These are phyloP conservation scores for Setaria italica DNA, from an alignment of 202 grass and related monocot genomes.

Conservation along the genomic window DNA sequence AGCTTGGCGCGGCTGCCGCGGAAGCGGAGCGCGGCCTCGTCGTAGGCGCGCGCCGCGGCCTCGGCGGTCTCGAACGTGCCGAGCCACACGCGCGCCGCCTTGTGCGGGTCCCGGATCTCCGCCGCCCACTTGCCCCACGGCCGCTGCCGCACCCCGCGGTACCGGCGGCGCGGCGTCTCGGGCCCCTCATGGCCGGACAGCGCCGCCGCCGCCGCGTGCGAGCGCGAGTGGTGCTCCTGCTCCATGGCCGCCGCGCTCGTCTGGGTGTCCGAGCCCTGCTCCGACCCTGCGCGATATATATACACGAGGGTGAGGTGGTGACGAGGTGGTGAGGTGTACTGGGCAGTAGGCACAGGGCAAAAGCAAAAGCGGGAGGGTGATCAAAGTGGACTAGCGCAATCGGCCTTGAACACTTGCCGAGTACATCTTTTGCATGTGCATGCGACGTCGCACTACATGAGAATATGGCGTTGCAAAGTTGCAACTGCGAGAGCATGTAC, in stretches of 20 bases:
- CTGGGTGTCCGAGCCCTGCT: conserved; percentile 51
- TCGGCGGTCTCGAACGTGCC: conserved; percentile 97
- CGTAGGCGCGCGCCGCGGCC: conserved; percentile 90
- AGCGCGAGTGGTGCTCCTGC: conserved; percentile 43
- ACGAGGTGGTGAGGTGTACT: not conserved
- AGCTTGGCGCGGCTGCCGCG: conserved; percentile 96
- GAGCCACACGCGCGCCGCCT: conserved; percentile 97
- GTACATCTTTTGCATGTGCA: conserved; percentile 13
- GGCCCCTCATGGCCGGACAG: conserved; percentile 19
- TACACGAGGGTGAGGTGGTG: not conserved
- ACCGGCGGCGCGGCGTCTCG: conserved; percentile 48
- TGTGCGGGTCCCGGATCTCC: conserved; percentile 96
- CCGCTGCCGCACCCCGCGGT: conserved; percentile 93
- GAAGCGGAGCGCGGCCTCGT: conserved; percentile 89
- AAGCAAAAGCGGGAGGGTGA: not conserved
- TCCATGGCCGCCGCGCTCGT: conserved; percentile 59
- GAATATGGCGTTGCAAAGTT: not conserved
- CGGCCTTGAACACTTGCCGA: conserved; percentile 38
- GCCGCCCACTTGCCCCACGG: conserved; percentile 99
- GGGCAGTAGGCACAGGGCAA: not conserved
- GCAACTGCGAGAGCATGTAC: not conserved
- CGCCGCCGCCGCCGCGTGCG: conserved; percentile 32
- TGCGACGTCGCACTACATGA: conserved; percentile 28
- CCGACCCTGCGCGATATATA: conserved; percentile 53
- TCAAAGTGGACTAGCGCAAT: conserved; percentile 18